Conservation (phyloP, 75 land plant genomes). For the Pseudotsuga menziesii region DNA sequence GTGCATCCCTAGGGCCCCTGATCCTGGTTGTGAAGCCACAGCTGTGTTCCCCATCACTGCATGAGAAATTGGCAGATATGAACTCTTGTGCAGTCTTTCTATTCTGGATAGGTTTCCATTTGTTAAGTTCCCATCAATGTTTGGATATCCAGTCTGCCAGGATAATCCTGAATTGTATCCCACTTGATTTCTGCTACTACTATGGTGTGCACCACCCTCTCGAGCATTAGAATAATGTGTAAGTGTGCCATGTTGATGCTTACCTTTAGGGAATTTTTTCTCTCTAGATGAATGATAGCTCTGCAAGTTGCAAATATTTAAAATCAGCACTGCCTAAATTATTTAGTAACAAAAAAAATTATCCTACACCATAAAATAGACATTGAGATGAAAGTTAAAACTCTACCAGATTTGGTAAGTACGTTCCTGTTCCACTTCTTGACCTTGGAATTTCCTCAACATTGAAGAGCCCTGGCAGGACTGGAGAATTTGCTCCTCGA, state of each 20-base stretch:
- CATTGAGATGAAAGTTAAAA: neutral
- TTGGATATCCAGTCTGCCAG: too few species aligned
- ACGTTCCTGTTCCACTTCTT: constrained; percentile 30
- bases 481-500: too few species aligned
- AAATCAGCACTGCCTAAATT: neutral
- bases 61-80: neutral
- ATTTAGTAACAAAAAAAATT: neutral
- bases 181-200: too few species aligned
- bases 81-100: neutral
- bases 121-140: too few species aligned
- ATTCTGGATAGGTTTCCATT: too few species aligned
- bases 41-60: neutral
- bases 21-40: too few species aligned
- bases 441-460: constrained; percentile 1
- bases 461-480: neutral
- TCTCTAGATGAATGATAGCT: neutral
- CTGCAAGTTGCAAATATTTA: neutral
- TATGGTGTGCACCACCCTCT: too few species aligned
- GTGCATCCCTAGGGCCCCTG: neutral
- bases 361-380: neutral
- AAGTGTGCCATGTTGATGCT: too few species aligned
- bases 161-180: too few species aligned
- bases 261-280: too few species aligned
- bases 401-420: constrained; percentile 22
- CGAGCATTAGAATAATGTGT: too few species aligned